Conservation (phyloP, 352 stramenopile species). For the Globisporangium camurandrum region DNA sequence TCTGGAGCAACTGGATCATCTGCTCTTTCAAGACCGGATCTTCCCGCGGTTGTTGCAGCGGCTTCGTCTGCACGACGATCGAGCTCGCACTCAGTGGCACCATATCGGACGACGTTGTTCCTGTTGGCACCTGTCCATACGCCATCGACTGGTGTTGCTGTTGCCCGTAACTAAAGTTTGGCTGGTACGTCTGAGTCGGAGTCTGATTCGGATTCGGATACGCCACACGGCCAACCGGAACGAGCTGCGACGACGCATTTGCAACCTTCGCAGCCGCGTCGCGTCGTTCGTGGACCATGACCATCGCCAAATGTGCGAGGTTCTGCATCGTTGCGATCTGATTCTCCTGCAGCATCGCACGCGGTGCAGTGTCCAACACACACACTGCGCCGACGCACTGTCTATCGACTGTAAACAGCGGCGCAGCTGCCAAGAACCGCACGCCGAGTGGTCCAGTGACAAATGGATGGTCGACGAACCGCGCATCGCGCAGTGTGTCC, state of each 20-base stretch:
- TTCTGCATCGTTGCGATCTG: slow-evolving; percentile 85
- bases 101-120: slow-evolving; percentile 72
- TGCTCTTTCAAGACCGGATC: slow-evolving; percentile 76
- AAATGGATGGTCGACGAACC: slow-evolving; percentile 86
- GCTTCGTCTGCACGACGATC: slow-evolving; percentile 38
- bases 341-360: slow-evolving; percentile 51
- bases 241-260: slow-evolving; percentile 39
- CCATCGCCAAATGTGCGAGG: slow-evolving; percentile 74
- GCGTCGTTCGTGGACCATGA: slow-evolving; percentile 79
- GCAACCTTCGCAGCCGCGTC: slow-evolving; percentile 56
- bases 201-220: background rate
- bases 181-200: slow-evolving; percentile 7
- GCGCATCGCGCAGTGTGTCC: slow-evolving; percentile 81
- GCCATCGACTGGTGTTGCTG: background rate
- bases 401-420: slow-evolving; percentile 83
- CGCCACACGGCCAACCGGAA: slow-evolving; percentile 20
- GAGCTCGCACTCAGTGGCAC: slow-evolving; percentile 52
- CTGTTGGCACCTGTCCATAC: too few species aligned
- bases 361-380: slow-evolving; percentile 69
- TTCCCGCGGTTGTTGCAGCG: slow-evolving; percentile 27
- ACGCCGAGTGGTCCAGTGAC: slow-evolving; percentile 87
- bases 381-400: slow-evolving; percentile 71
- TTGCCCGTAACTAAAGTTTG: slow-evolving; percentile 2
- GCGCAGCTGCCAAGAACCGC: slow-evolving; percentile 91
- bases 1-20: slow-evolving; percentile 82